phyloP scores from a whole-genome alignment of 257 asterid genomes.

The Solanum bukasovii region DNA sequence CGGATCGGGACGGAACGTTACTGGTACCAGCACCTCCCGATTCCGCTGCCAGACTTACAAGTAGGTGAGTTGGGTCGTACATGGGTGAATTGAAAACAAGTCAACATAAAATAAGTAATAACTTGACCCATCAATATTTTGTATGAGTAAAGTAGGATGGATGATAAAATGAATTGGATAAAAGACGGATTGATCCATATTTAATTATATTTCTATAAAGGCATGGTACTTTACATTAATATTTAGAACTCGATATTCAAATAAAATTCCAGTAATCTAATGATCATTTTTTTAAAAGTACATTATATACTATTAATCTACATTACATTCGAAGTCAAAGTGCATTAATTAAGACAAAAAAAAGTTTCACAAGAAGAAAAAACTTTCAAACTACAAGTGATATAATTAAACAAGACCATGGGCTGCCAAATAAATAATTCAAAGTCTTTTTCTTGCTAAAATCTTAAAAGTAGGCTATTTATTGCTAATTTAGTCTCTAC shows the following conservation, averaged over 20 bases:
- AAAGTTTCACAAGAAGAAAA: too few species aligned
- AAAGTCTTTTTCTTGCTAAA: too few species aligned
- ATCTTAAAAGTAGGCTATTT: too few species aligned
- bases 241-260: background rate
- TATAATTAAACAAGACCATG: background rate
- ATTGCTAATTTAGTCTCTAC: too few species aligned
- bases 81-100: background rate
- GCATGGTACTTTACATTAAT: background rate
- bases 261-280: background rate
- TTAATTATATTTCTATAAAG: background rate
- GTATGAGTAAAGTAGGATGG: background rate
- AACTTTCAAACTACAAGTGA: background rate
- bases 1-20: too few species aligned
- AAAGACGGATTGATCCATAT: background rate
- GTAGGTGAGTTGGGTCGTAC: background rate
- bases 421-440: too few species aligned
- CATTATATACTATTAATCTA: background rate
- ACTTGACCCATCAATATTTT: too few species aligned
- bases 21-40: too few species aligned
- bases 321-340: background rate
- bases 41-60: too few species aligned
- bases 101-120: too few species aligned
- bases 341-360: background rate
- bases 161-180: background rate
- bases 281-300: background rate